A percentile compares a stretch with the other conserved stretches of the same genome.
These are phyloP conservation scores for Termitomyces sp. DNA, from an alignment of 768 basidiomycete genomes.

Conservation along the genomic window DNA sequence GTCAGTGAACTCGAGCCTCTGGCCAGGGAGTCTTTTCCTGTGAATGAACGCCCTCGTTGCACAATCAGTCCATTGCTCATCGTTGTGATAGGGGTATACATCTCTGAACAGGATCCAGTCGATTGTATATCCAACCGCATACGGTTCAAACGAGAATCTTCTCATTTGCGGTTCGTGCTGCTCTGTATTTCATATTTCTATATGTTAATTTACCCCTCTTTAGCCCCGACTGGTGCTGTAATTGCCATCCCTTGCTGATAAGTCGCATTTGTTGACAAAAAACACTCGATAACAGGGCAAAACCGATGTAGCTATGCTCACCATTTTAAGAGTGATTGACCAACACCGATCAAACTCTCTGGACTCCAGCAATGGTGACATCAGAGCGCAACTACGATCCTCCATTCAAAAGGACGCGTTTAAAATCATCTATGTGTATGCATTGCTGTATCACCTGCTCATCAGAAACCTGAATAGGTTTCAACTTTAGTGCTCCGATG, in stretches of 20 bases:
- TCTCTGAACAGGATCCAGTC: constrained; percentile 93
- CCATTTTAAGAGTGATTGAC: constrained; percentile 83
- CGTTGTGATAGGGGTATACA: constrained; percentile 65
- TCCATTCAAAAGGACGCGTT: constrained; percentile 72
- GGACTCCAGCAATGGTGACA: not conserved
- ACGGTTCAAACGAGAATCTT: constrained; percentile 94
- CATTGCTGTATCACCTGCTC: not conserved
- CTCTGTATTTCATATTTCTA: constrained; percentile 4
- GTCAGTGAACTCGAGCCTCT: constrained; percentile 76
- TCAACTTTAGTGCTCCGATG: constrained; percentile 80
- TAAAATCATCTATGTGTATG: constrained; percentile 96
- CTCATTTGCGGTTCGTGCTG: constrained; percentile 76
- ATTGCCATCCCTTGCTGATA: constrained; percentile 28
- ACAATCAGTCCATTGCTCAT: not conserved
- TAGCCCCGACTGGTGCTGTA: constrained; percentile 97
- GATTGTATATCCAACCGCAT: constrained; percentile 91
- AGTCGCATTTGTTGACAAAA: constrained; percentile 9
- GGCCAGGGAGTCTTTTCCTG: constrained; percentile 81
- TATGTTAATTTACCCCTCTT: constrained; percentile 4
- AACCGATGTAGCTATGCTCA: constrained; percentile 96
- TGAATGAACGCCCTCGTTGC: constrained; percentile 31
- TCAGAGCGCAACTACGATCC: constrained; percentile 34
- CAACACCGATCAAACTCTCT: constrained; percentile 50
- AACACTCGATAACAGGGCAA: constrained; percentile 69
- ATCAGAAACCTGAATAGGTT: constrained; percentile 2